A percentile compares a stretch with the other conserved stretches of the same genome.
phyloP scores from a whole-genome alignment of 2,329 filamentous ascomycete species.

The Diaporthe citri region DNA sequence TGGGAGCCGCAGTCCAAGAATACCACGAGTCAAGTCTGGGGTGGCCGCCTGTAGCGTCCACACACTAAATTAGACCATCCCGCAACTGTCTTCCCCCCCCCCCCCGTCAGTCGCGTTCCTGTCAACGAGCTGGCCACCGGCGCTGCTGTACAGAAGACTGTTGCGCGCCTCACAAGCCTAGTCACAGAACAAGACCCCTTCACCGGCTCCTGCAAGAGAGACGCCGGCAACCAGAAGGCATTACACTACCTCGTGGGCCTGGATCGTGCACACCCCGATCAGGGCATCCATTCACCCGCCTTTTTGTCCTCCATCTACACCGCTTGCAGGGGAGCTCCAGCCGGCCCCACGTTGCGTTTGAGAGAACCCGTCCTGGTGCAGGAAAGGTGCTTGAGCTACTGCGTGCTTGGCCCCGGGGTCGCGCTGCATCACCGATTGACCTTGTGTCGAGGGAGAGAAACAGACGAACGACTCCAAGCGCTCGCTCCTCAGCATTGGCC shows the following conservation, averaged over 20 bases:
- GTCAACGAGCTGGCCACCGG: neutral
- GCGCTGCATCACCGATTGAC: slow-evolving; percentile 7
- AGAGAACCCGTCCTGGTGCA: slow-evolving; percentile 25
- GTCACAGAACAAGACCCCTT: neutral
- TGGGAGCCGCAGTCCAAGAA: slow-evolving; percentile 4
- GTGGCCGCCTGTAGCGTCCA: neutral
- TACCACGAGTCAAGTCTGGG: slow-evolving; percentile 25
- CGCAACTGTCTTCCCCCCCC: neutral
- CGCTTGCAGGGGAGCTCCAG: slow-evolving; percentile 34
- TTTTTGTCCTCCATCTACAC: slow-evolving; percentile 25
- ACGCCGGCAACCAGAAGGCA: neutral
- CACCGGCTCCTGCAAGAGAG: slow-evolving; percentile 1
- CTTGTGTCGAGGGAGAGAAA: neutral
- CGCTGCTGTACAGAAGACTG: neutral
- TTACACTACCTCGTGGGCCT: neutral
- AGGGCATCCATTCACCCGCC: slow-evolving; percentile 7
- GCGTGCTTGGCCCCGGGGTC: neutral
- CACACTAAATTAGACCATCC: slow-evolving; percentile 4
- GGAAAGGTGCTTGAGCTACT: slow-evolving; percentile 2
- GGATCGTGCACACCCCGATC: neutral
- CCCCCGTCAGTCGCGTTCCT: slow-evolving; percentile 1
- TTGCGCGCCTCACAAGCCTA: neutral
- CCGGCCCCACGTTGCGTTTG: slow-evolving; percentile 26
- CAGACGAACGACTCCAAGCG: neutral
- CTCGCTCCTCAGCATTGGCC: neutral